Evolutionary conservation across 371 early-diverging fungal species (phyloP).

Genomic region (Lichtheimia corymbifera): DNA sequence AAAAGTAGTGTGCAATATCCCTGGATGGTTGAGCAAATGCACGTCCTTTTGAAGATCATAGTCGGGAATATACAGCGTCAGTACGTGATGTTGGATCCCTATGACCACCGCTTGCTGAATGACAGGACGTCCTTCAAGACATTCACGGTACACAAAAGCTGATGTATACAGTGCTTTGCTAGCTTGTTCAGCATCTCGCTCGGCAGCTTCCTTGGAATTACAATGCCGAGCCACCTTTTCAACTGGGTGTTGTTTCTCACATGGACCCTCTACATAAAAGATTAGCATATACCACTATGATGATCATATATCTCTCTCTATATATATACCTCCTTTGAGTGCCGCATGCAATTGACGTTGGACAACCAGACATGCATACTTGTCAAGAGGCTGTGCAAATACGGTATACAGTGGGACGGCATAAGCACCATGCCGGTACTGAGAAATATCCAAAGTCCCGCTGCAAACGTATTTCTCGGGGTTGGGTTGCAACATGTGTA

Average conservation of each 20-base stretch:
- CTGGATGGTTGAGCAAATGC: background rate
- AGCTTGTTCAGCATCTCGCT: constrained; percentile 23
- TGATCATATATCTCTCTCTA: too few relatives aligned
- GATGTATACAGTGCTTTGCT: constrained; percentile 26
- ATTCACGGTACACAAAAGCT: constrained; percentile 36
- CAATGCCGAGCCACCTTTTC: constrained; percentile 40
- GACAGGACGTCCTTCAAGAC: constrained; percentile 8
- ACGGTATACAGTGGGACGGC: constrained; percentile 74
- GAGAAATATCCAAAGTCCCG: constrained; percentile 62
- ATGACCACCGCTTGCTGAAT: constrained; percentile 12
- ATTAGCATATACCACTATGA: constrained; percentile 2
- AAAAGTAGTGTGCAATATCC: background rate
- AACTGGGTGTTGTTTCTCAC: background rate
- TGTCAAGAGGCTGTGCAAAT: constrained; percentile 90
- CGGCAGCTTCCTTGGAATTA: constrained; percentile 19
- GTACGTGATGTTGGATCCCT: constrained; percentile 5
- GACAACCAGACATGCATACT: constrained; percentile 91
- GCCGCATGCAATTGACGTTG: constrained; percentile 67
- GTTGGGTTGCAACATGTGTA: background rate
- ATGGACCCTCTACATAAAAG: too few relatives aligned
- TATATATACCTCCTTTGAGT: constrained; percentile 20
- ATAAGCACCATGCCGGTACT: constrained; percentile 64
- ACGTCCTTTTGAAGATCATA: constrained; percentile 9
- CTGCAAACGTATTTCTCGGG: constrained; percentile 68
- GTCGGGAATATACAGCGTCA: constrained; percentile 10